These are phyloP conservation scores for Phytophthora fragariaefolia DNA, from an alignment of 352 stramenopile genomes.

Conservation along the genomic window DNA sequence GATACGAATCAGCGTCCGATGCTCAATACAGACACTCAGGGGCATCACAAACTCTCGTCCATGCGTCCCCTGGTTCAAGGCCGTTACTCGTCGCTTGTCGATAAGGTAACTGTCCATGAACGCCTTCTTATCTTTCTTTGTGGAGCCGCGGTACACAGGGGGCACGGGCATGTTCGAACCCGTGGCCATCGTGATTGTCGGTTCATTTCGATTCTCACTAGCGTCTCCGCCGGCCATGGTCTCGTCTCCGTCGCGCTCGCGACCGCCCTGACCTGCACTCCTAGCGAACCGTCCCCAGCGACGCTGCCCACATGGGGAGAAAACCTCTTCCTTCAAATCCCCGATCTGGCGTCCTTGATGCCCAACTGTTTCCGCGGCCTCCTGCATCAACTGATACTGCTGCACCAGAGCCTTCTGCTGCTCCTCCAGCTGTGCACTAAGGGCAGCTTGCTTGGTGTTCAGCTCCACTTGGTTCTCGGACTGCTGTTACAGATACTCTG, in stretches of 20 bases:
- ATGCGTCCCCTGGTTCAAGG: background rate
- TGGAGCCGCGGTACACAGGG: too few species aligned
- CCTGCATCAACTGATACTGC: conserved; percentile 12
- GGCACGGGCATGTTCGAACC: too few species aligned
- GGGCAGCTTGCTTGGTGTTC: conserved; percentile 9
- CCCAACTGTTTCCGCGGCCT: conserved; percentile 3
- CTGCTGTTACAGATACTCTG: conserved; percentile 9
- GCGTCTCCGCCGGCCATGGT: background rate
- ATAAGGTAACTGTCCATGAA: too few species aligned
- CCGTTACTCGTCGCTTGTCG: too few species aligned
- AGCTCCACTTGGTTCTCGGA: conserved; percentile 15
- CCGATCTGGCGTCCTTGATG: conserved; percentile 13
- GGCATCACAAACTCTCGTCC: conserved; percentile 18
- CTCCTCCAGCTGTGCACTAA: conserved; percentile 9
- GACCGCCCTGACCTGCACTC: background rate
- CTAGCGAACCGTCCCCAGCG: conserved; percentile 4
- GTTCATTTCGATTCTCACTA: too few species aligned
- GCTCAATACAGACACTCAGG: conserved; percentile 14
- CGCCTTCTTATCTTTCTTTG: too few species aligned
- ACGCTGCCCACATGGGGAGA: background rate
- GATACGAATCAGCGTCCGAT: conserved; percentile 23
- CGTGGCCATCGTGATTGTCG: too few species aligned
- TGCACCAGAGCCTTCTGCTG: conserved; percentile 5
- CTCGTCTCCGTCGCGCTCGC: background rate
- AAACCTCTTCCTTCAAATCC: conserved; percentile 6